phyloP scores from a whole-genome alignment of 2,329 filamentous ascomycete genomes.

The Aspergillus sp. region DNA sequence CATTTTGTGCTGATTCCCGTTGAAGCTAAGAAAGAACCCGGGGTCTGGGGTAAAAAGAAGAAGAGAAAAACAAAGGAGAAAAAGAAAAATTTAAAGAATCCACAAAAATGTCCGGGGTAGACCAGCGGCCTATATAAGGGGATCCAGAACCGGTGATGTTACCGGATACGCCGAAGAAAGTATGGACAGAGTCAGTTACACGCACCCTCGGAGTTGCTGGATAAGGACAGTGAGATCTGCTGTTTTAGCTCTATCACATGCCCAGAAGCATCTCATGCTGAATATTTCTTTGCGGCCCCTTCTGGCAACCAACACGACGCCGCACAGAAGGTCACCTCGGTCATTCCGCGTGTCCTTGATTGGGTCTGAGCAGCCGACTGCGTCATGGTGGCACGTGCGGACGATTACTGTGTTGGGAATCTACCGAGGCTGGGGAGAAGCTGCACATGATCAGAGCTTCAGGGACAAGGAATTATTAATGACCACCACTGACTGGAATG shows the following conservation, averaged over 20 bases:
- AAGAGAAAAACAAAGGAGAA: not conserved
- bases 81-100: constrained; percentile 1
- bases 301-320: not conserved
- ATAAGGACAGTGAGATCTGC: too few relatives aligned
- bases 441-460: not conserved
- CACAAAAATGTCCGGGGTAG: constrained; percentile 13
- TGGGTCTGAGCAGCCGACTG: constrained; percentile 7
- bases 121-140: constrained; percentile 3
- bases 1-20: constrained; percentile 50
- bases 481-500: not conserved
- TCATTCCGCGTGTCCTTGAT: constrained; percentile 6
- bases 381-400: constrained; percentile 9
- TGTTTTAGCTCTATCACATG: too few relatives aligned
- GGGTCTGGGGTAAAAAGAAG: constrained; percentile 4
- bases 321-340: not conserved
- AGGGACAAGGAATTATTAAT: not conserved
- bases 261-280: too few relatives aligned
- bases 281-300: not conserved
- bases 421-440: constrained; percentile 13
- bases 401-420: constrained; percentile 6
- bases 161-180: too few relatives aligned
- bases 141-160: too few relatives aligned
- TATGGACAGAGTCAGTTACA: too few relatives aligned
- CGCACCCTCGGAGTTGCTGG: too few relatives aligned
- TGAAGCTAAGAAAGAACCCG: constrained; percentile 5